These are phyloP conservation scores for Albizia julibrissin DNA, from an alignment of 306 rosid species.

Conservation along the genomic window DNA sequence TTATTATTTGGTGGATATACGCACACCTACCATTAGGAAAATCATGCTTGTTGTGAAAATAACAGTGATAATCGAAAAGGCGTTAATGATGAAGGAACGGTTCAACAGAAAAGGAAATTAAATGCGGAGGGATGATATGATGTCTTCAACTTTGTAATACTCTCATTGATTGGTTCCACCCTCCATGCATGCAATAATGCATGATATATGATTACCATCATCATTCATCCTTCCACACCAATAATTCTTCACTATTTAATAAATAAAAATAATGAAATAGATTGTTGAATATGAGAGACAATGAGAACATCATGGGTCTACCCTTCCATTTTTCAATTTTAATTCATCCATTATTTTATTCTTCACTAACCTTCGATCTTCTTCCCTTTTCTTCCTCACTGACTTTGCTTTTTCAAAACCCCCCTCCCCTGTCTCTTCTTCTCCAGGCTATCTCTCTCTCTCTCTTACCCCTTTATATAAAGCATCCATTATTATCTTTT, in stretches of 20 bases:
- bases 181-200: slow-evolving; percentile 46
- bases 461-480: slow-evolving; percentile 30
- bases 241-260: slow-evolving; percentile 26
- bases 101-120: slow-evolving; percentile 34
- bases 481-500: slow-evolving; percentile 35
- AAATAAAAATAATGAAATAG: slow-evolving; percentile 32
- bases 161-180: slow-evolving; percentile 51
- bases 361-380: slow-evolving; percentile 38
- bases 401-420: slow-evolving; percentile 53
- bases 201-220: neutral
- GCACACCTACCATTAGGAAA: slow-evolving; percentile 48
- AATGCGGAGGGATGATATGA: neutral
- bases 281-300: slow-evolving; percentile 53
- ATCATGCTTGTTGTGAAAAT: slow-evolving; percentile 3
- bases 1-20: slow-evolving; percentile 34
- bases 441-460: slow-evolving; percentile 63
- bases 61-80: neutral
- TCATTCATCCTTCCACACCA: slow-evolving; percentile 26
- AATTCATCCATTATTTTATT: slow-evolving; percentile 43
- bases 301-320: slow-evolving; percentile 51
- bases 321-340: slow-evolving; percentile 48
- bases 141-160: slow-evolving; percentile 40
- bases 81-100: slow-evolving; percentile 35
- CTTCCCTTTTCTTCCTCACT: slow-evolving; percentile 27
- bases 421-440: slow-evolving; percentile 41